A percentile compares a stretch with the other conserved stretches of the same genome.
phyloP scores from a whole-genome alignment of 2,329 filamentous ascomycete genomes.

The Thermothelomyces thermophilus region DNA sequence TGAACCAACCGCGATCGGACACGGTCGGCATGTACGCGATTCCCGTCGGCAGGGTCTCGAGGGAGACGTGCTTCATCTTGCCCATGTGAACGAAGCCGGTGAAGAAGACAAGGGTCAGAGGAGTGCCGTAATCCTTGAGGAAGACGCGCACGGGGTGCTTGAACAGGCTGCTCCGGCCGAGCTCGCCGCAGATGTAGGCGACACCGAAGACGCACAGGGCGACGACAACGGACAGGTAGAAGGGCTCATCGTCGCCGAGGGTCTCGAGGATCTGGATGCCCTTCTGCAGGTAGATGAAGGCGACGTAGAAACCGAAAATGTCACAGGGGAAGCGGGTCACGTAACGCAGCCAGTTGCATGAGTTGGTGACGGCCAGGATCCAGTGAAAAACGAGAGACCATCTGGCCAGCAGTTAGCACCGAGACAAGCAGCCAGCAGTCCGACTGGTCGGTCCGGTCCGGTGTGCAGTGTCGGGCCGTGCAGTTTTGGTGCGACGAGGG shows the following conservation, averaged over 20 bases:
- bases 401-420: constrained; percentile 32
- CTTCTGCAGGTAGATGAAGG: constrained; percentile 87
- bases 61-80: constrained; percentile 63
- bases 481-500: constrained; percentile 8
- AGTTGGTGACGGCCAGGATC: constrained; percentile 75
- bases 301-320: constrained; percentile 90
- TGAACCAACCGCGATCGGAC: constrained; percentile 64
- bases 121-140: constrained; percentile 83
- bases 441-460: no score
- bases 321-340: constrained; percentile 90
- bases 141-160: constrained; percentile 71
- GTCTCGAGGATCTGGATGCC: constrained; percentile 77
- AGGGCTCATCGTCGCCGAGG: constrained; percentile 58
- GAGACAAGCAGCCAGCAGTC: no score
- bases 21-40: constrained; percentile 71
- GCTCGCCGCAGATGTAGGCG: constrained; percentile 65
- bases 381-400: constrained; percentile 84
- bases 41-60: constrained; percentile 68
- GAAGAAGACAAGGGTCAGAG: constrained; percentile 77
- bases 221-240: constrained; percentile 75
- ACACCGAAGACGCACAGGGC: constrained; percentile 71
- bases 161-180: constrained; percentile 68
- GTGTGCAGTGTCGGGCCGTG: no score
- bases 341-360: constrained; percentile 81
- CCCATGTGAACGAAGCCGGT: constrained; percentile 84